Evolutionary conservation across 768 basidiomycete genomes (phyloP).

Genomic region (Lactarius akahatsu): DNA sequence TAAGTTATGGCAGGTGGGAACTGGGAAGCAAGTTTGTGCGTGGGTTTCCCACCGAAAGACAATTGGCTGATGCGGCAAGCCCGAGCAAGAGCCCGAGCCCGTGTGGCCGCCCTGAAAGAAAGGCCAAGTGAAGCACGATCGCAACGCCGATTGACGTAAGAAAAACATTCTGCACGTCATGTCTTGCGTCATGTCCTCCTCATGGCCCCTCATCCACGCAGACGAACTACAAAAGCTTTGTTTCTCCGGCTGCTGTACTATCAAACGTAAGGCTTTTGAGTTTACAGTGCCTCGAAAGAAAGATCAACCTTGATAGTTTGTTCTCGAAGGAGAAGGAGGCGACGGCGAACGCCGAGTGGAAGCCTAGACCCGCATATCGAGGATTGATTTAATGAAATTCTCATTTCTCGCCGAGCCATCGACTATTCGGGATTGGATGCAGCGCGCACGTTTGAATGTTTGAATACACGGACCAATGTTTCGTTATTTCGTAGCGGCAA

Average conservation of each 20-base stretch:
- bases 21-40: not conserved
- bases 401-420: not conserved
- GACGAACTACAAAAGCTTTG: not conserved
- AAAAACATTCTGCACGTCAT: not conserved
- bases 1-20: too few species aligned
- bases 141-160: not conserved
- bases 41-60: not conserved
- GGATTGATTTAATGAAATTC: not conserved
- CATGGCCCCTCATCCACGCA: not conserved
- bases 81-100: too few species aligned
- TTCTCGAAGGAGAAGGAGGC: not conserved
- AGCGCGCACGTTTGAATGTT: not conserved
- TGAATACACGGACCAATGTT: not conserved
- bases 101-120: not conserved
- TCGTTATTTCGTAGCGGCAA: not conserved
- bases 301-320: not conserved
- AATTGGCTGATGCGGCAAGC: not conserved
- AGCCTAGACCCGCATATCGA: not conserved
- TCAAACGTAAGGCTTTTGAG: not conserved
- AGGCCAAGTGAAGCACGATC: not conserved
- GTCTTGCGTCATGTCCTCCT: not conserved
- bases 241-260: not conserved
- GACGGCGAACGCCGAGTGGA: not conserved
- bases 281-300: not conserved
- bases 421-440: conserved; percentile 1